Evolutionary conservation across 2,329 filamentous ascomycete genomes (phyloP).

Genomic region (Metarhizium guizhouense): DNA sequence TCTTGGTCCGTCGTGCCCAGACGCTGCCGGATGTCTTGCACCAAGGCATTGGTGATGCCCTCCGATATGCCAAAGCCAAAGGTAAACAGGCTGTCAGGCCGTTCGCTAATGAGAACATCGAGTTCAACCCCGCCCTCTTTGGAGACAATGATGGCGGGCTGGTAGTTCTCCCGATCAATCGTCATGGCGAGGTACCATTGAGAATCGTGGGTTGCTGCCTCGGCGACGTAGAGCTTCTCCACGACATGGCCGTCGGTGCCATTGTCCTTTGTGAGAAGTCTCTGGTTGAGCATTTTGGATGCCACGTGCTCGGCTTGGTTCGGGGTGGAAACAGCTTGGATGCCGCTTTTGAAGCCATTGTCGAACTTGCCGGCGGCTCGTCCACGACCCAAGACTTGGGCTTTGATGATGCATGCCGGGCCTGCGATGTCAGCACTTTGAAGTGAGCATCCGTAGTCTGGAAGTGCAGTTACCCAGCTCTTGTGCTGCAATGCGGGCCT

Average conservation of each 20-base stretch:
- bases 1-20: constrained; percentile 1
- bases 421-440: constrained; percentile 8
- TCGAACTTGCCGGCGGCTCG: constrained; percentile 7
- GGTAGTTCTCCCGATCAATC: constrained; percentile 31
- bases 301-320: constrained; percentile 13
- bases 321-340: constrained; percentile 6
- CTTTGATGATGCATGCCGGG: constrained; percentile 15
- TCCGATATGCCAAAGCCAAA: constrained; percentile 17
- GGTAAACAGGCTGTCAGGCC: background rate
- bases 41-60: constrained; percentile 17
- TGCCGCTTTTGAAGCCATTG: constrained; percentile 6
- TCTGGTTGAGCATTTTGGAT: constrained; percentile 11
- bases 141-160: constrained; percentile 28
- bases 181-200: constrained; percentile 33
- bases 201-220: constrained; percentile 18
- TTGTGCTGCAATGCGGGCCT: constrained; percentile 13
- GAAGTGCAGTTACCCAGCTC: constrained; percentile 13
- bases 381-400: constrained; percentile 16
- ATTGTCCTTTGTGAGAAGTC: background rate
- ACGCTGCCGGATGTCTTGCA: constrained; percentile 9
- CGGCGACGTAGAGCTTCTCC: constrained; percentile 26
- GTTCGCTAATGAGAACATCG: constrained; percentile 8
- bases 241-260: constrained; percentile 9
- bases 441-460: background rate
- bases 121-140: constrained; percentile 12